Evolutionary conservation across 306 rosid species (phyloP).

Genomic region (Cucurbita ficifolia): DNA sequence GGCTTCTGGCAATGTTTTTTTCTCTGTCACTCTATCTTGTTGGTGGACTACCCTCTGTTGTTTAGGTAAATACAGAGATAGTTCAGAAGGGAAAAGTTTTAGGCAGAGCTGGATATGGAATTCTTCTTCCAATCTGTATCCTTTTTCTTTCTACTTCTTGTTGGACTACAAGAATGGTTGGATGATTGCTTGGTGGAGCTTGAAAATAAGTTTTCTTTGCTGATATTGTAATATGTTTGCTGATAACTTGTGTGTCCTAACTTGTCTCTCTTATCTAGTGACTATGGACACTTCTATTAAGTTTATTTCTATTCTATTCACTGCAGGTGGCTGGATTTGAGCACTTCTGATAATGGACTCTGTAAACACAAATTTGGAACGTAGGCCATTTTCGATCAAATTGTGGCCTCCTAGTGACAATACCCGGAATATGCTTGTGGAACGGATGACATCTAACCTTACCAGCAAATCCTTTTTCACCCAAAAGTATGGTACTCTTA

Average conservation of each 20-base stretch:
- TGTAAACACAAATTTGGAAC: slow-evolving; percentile 23
- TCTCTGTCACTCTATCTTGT: neutral
- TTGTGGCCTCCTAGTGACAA: slow-evolving; percentile 96
- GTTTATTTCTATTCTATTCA: neutral
- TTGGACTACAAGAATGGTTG: neutral
- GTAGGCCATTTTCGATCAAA: slow-evolving; percentile 63
- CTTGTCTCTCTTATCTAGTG: neutral
- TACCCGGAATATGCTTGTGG: slow-evolving; percentile 77
- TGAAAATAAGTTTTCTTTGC: too few species aligned
- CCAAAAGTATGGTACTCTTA: slow-evolving; percentile 60
- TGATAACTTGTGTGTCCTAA: neutral
- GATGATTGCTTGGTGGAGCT: neutral
- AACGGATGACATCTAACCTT: slow-evolving; percentile 75
- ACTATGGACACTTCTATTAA: neutral
- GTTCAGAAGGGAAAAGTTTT: neutral
- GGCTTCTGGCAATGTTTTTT: neutral
- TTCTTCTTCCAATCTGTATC: neutral
- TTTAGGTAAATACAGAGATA: neutral
- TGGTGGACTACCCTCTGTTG: neutral
- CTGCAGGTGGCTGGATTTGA: slow-evolving; percentile 28
- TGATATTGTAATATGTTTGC: too few species aligned
- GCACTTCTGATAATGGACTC: slow-evolving; percentile 35
- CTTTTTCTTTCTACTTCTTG: neutral
- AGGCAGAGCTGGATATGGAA: neutral
- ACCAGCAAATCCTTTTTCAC: slow-evolving; percentile 62